These are phyloP conservation scores for Penicillium tannophilum DNA, from an alignment of 495 filamentous ascomycete genomes.

Conservation along the genomic window DNA sequence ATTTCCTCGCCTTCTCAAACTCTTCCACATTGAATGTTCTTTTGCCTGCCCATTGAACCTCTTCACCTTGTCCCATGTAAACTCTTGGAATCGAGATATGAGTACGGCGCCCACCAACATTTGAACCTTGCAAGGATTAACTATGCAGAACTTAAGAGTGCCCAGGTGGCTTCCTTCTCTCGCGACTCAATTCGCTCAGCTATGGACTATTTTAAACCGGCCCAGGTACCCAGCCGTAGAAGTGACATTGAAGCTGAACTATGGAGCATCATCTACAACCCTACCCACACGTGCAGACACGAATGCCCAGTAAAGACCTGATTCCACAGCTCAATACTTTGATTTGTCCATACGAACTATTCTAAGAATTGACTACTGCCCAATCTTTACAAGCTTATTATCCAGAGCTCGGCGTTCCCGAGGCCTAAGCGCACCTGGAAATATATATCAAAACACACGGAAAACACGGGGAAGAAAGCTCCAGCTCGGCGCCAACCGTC, in stretches of 20 bases:
- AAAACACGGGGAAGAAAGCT: background rate
- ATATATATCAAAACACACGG: background rate
- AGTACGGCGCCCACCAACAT: background rate
- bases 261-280: background rate
- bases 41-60: background rate
- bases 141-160: no score
- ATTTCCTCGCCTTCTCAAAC: background rate
- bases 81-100: background rate
- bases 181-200: background rate
- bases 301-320: background rate
- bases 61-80: background rate
- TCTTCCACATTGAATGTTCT: background rate
- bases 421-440: background rate
- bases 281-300: background rate
- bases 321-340: background rate
- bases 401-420: conserved; percentile 8
- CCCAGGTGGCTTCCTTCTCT: no score
- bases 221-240: background rate
- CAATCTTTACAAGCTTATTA: background rate
- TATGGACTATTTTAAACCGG: background rate
- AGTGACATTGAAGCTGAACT: background rate
- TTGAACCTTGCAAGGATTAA: no score
- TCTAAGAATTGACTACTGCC: background rate
- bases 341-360: background rate
- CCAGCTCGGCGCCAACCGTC: background rate